Conservation (phyloP, 2,329 filamentous ascomycete genomes). For the Hypocrella siamensis region DNA sequence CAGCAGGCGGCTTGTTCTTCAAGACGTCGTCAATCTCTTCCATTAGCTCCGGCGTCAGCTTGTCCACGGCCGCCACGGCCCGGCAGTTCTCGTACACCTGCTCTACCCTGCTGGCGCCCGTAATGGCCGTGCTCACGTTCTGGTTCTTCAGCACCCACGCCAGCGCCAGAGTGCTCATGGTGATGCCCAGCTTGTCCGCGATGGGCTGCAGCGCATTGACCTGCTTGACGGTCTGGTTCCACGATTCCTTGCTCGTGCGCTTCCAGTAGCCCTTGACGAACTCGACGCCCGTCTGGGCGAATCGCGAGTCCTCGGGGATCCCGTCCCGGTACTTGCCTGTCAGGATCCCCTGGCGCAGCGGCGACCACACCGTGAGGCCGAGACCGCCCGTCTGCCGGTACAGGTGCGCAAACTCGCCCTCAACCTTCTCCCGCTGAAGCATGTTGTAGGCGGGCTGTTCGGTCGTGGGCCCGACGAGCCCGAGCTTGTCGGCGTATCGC, state of each 20-base stretch:
- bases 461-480: constrained; percentile 46
- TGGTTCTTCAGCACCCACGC: constrained; percentile 49
- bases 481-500: constrained; percentile 42
- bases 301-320: constrained; percentile 42
- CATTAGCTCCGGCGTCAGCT: constrained; percentile 43
- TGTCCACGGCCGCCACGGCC: constrained; percentile 34
- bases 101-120: constrained; percentile 39
- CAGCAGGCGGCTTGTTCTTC: constrained; percentile 38
- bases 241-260: constrained; percentile 32
- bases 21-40: constrained; percentile 42
- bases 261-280: constrained; percentile 39
- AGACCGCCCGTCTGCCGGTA: constrained; percentile 40
- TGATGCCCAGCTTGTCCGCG: constrained; percentile 47
- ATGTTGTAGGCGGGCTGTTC: constrained; percentile 56
- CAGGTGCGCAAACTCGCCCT: constrained; percentile 43
- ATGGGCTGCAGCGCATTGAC: constrained; percentile 45
- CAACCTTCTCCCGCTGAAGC: constrained; percentile 44
- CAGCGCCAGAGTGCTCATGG: constrained; percentile 37
- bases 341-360: constrained; percentile 40
- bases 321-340: constrained; percentile 54
- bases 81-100: constrained; percentile 45
- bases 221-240: constrained; percentile 40
- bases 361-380: constrained; percentile 48
- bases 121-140: constrained; percentile 45
- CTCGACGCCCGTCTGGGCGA: constrained; percentile 37